Evolutionary conservation across 768 basidiomycete species (phyloP).

Genomic region (Tephrocybe sp.): DNA sequence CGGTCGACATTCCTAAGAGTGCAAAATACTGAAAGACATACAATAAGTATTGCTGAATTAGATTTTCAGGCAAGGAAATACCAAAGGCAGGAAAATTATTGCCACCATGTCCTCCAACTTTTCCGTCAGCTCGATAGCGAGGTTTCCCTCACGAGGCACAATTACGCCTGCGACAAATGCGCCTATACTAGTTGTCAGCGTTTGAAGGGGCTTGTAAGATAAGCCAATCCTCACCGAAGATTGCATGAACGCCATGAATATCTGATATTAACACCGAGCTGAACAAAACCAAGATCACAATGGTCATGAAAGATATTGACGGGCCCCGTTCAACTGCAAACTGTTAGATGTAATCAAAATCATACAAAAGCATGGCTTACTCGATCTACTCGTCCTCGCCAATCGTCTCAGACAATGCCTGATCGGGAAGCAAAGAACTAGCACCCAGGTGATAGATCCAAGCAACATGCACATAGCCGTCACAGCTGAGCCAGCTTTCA

Average conservation of each 20-base stretch:
- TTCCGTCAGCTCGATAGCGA: constrained; percentile 81
- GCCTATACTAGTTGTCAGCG: constrained; percentile 31
- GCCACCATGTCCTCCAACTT: constrained; percentile 94
- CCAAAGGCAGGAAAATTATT: constrained; percentile 85
- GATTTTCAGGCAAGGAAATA: constrained; percentile 22
- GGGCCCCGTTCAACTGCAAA: constrained; percentile 66
- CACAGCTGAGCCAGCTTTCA: constrained; percentile 80
- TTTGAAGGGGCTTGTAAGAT: background rate
- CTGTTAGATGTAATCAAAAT: no score
- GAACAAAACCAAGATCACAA: constrained; percentile 77
- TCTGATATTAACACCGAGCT: constrained; percentile 91
- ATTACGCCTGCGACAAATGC: constrained; percentile 81
- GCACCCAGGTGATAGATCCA: constrained; percentile 71
- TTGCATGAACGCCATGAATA: constrained; percentile 86
- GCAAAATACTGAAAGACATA: constrained; percentile 80
- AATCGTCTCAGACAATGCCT: constrained; percentile 63
- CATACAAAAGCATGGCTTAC: constrained; percentile 23
- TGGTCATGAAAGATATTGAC: constrained; percentile 85
- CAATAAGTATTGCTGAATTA: constrained; percentile 2
- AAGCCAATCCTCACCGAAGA: constrained; percentile 60
- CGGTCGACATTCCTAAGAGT: constrained; percentile 86
- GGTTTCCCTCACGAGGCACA: constrained; percentile 84
- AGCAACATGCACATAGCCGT: constrained; percentile 85
- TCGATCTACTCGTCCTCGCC: constrained; percentile 74
- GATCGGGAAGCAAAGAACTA: constrained; percentile 71